Percentiles rank a stretch among this genome's conserved stretches.
Evolutionary conservation across 2,329 filamentous ascomycete species (phyloP).

Genomic region (Stagonosporopsis rhizophila): DNA sequence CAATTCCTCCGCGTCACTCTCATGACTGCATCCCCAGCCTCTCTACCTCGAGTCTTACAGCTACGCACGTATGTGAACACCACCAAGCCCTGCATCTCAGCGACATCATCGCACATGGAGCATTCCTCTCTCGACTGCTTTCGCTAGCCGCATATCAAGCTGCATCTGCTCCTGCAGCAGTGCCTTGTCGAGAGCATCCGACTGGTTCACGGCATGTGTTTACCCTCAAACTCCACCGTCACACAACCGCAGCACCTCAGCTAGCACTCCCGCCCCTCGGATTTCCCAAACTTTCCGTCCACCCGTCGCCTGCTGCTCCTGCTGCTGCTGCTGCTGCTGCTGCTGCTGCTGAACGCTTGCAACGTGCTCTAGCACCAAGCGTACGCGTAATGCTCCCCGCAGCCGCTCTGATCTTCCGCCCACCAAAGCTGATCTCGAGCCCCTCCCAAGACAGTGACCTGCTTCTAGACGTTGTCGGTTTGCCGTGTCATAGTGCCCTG

Average conservation of each 20-base stretch:
- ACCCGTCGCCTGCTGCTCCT: neutral
- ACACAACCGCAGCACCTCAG: constrained; percentile 23
- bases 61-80: neutral
- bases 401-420: constrained; percentile 7
- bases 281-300: constrained; percentile 6
- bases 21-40: constrained; percentile 9
- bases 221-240: constrained; percentile 9
- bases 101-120: neutral
- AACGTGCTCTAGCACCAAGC: constrained; percentile 14
- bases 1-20: constrained; percentile 4
- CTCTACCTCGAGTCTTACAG: neutral
- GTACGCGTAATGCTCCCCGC: constrained; percentile 20
- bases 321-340: no score
- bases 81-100: no score
- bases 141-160: constrained; percentile 8
- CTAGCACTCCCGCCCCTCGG: constrained; percentile 33
- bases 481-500: no score
- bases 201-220: constrained; percentile 1
- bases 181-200: constrained; percentile 3
- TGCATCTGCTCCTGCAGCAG: neutral
- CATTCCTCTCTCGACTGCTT: neutral
- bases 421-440: neutral
- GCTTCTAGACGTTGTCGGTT: neutral
- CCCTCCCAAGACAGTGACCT: neutral
- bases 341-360: constrained; percentile 4